Base-by-base conservation (phyloP, 192 early-diverging fungal genomes). In the Physocladia obscura region DNA sequence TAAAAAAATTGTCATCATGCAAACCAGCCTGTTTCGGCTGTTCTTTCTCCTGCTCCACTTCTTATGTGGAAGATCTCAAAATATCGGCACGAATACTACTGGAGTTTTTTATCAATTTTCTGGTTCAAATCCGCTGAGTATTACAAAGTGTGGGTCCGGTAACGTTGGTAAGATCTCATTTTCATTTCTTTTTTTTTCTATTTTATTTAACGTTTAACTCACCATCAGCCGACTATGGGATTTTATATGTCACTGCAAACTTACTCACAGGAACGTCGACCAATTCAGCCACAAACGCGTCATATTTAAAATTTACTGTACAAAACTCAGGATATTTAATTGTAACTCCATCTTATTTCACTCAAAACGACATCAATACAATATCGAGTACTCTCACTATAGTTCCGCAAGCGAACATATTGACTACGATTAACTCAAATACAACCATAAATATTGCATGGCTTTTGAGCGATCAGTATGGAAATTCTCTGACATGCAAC, bases 341-440 rank as follows among this genome's bases (percentile, higher is more conserved):
- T 4, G 49, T 49, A 4, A 68, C 4, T 6, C 17, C 11, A 4
- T 29, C 35, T 5, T 13, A 4, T 5, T 68, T 68, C 31, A 56
- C 65, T 2, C 65, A 68, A 40, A 52, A 54, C 34, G 36, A 52
- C 30, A 57, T 68, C 32, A 68, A 68, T 19, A 68, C 21, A 35
- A 19, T 19, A 4, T 17, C 34, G 11, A 62, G 36, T 47, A 26
- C 39, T 24, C 13, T 62, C n/a, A 26, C 24, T 35, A 35, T 62
- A 4, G 13, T 26, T 4, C 51, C 65, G 13, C 19, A 8, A 24
- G 26, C 15, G 13, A 15, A 24, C 36, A 4, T 68, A 8, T 8
- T 68, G 8, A 56, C 26, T 22, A 6, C 29, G 21, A 68, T 68
- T 8, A 57, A 54, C 29, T 54, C 51, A 19, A 68, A 37, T 26